phyloP scores from a whole-genome alignment of 179 eudicot genomes.

The Camellia oleifera region DNA sequence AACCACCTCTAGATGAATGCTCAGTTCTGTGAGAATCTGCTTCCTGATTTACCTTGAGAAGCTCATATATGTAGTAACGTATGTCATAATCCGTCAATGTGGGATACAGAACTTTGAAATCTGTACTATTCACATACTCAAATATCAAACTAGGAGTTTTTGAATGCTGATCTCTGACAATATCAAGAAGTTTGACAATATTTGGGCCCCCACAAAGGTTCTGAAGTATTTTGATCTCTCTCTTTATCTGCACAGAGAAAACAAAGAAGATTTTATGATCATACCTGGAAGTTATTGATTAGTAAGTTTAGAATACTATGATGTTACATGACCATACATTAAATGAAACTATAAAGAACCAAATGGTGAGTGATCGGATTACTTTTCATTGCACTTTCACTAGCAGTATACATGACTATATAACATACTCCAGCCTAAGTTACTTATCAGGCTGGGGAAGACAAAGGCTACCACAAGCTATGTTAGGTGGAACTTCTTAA shows the following conservation, averaged over 20 bases:
- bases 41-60: constrained; percentile 58
- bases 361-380: not conserved
- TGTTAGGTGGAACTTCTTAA: not conserved
- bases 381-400: not conserved
- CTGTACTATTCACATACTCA: constrained; percentile 81
- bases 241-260: constrained; percentile 59
- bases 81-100: constrained; percentile 80
- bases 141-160: constrained; percentile 88
- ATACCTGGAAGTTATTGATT: not conserved
- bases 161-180: constrained; percentile 89
- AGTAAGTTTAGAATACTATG: too few species aligned
- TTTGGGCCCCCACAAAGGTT: constrained; percentile 85
- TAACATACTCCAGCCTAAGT: not conserved
- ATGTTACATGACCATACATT: not conserved
- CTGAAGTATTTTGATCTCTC: constrained; percentile 87
- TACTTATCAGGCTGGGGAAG: not conserved
- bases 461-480: not conserved
- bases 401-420: not conserved
- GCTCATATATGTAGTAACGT: constrained; percentile 90
- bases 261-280: constrained; percentile 6
- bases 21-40: not conserved
- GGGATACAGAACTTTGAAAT: constrained; percentile 82
- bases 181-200: constrained; percentile 72
- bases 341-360: not conserved
- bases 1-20: not conserved